phyloP scores from a whole-genome alignment of 208 protist genomes.

The Wallacemonas sp. region DNA sequence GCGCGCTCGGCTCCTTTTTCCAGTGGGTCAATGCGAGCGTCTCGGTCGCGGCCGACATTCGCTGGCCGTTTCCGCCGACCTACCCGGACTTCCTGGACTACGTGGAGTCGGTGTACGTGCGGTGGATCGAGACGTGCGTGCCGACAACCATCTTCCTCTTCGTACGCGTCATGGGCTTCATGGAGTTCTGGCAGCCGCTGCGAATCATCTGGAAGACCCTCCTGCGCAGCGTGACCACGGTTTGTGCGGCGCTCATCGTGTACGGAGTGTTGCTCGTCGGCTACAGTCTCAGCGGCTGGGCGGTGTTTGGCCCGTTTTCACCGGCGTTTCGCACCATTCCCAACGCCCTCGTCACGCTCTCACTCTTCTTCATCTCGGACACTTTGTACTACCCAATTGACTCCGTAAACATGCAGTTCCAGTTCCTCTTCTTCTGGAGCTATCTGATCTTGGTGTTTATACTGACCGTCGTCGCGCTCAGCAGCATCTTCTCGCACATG shows the following conservation, averaged over 20 bases:
- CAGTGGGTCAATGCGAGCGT: slow-evolving; percentile 15
- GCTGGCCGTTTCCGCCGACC: slow-evolving; percentile 4
- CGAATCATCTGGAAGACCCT: slow-evolving; percentile 10
- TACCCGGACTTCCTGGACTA: slow-evolving; percentile 21
- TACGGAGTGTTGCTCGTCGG: slow-evolving; percentile 27
- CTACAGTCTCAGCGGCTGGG: slow-evolving; percentile 32
- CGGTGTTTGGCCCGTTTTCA: slow-evolving; percentile 26
- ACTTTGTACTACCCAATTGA: slow-evolving; percentile 18
- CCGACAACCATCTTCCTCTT: slow-evolving; percentile 30
- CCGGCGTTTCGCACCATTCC: slow-evolving; percentile 20
- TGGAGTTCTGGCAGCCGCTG: slow-evolving; percentile 16
- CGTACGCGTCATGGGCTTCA: slow-evolving; percentile 27
- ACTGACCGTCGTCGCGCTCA: slow-evolving; percentile 14
- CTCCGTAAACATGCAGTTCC: slow-evolving; percentile 14
- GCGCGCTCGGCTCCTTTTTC: slow-evolving; percentile 19
- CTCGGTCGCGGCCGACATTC: slow-evolving; percentile 1
- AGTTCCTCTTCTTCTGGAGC: slow-evolving; percentile 29
- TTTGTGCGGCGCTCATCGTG: slow-evolving; percentile 9
- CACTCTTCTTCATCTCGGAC: slow-evolving; percentile 22
- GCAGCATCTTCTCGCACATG: slow-evolving; percentile 1
- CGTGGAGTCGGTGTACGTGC: slow-evolving; percentile 12
- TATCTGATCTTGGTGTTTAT: slow-evolving; percentile 15
- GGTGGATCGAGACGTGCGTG: not conserved
- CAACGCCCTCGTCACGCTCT: slow-evolving; percentile 17
- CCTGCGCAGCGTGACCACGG: not conserved